Evolutionary conservation across 2,329 filamentous ascomycete species (phyloP).

Genomic region (Nectriaceae sp.): DNA sequence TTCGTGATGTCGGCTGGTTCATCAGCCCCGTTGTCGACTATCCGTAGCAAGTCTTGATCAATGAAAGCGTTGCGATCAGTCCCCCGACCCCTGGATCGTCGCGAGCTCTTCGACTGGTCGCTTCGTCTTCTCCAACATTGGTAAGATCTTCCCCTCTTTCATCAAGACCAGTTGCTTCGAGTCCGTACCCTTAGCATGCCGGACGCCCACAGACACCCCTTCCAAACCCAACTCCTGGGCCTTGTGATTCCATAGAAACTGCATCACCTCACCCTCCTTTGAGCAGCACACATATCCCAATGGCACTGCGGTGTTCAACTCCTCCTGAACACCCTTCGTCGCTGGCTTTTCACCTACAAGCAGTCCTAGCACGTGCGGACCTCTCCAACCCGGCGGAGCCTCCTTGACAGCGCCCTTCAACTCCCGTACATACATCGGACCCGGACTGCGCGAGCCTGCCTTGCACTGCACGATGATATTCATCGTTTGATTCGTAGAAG

Average conservation of each 20-base stretch:
- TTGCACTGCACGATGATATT: constrained; percentile 70
- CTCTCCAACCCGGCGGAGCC: constrained; percentile 73
- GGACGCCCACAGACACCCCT: constrained; percentile 55
- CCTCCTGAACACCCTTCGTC: constrained; percentile 77
- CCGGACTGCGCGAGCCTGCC: constrained; percentile 49
- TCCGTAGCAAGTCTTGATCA: too few species aligned
- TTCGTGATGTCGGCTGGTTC: too few species aligned
- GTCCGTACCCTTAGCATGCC: constrained; percentile 36
- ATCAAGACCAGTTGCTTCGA: constrained; percentile 51
- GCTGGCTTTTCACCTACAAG: constrained; percentile 69
- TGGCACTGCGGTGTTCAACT: constrained; percentile 66
- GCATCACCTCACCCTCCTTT: constrained; percentile 57
- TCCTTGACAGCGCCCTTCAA: constrained; percentile 76
- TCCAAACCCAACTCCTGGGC: constrained; percentile 65
- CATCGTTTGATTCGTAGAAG: constrained; percentile 35
- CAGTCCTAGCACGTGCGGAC: constrained; percentile 65
- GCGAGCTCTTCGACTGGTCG: neutral
- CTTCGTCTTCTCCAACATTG: constrained; percentile 15
- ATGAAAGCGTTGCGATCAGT: too few species aligned
- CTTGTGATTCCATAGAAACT: constrained; percentile 72
- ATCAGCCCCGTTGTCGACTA: too few species aligned
- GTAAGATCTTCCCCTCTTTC: constrained; percentile 48
- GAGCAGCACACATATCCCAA: constrained; percentile 71
- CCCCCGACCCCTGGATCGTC: neutral
- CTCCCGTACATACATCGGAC: constrained; percentile 69